Evolutionary conservation across 305 asterid species (phyloP).

Genomic region (Fraxinus latifolia): DNA sequence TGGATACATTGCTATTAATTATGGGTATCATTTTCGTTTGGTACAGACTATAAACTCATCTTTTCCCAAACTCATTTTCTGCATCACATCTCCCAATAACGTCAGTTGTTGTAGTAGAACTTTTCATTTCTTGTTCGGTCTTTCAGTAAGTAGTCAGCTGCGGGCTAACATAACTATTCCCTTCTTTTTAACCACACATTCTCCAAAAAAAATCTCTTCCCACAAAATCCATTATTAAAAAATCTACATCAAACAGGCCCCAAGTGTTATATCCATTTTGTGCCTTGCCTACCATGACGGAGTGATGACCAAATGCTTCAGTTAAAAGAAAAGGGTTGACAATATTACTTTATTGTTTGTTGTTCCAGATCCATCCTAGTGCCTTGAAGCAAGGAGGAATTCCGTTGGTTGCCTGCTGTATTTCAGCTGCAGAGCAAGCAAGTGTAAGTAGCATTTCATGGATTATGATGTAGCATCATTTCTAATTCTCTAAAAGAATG

Average conservation of each 20-base stretch:
- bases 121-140: no score
- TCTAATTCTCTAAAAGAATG: slow-evolving; percentile 1
- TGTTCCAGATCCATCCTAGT: slow-evolving; percentile 85
- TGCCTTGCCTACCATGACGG: background rate
- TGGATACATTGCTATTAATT: background rate
- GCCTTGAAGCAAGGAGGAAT: slow-evolving; percentile 83
- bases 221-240: background rate
- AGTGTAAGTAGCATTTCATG: slow-evolving; percentile 52
- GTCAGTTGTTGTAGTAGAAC: no score
- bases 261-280: background rate
- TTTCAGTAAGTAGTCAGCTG: no score
- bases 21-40: background rate
- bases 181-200: background rate
- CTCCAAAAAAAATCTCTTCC: background rate
- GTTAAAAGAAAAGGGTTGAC: background rate
- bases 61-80: background rate
- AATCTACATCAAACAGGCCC: background rate
- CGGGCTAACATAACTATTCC: background rate
- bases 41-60: background rate
- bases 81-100: background rate
- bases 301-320: background rate
- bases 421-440: slow-evolving; percentile 83
- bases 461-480: slow-evolving; percentile 19
- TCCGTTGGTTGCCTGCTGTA: slow-evolving; percentile 78
- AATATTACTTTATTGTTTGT: slow-evolving; percentile 6